phyloP scores from a whole-genome alignment of 441 rosid species.

The Hypseocharis bilobata region DNA sequence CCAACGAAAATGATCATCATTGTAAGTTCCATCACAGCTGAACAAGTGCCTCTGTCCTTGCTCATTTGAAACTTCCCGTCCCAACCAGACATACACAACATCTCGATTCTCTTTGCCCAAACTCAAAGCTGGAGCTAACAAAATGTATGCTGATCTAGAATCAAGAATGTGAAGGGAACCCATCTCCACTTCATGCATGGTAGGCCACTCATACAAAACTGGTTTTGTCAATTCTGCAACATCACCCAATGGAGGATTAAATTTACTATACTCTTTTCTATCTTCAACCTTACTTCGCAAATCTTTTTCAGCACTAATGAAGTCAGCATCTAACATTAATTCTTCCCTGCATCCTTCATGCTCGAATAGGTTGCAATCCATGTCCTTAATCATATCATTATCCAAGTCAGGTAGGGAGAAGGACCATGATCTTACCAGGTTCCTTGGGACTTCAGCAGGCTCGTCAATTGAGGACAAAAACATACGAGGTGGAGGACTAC shows the following conservation, averaged over 20 bases:
- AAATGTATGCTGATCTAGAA: constrained; percentile 31
- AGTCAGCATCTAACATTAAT: constrained; percentile 32
- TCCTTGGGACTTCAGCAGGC: constrained; percentile 25
- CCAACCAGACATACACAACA: constrained; percentile 34
- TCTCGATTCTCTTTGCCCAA: constrained; percentile 13
- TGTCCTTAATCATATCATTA: constrained; percentile 33
- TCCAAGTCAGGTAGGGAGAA: constrained; percentile 37
- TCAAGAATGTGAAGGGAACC: constrained; percentile 22
- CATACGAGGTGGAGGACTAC: constrained; percentile 55
- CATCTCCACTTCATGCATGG: constrained; percentile 26
- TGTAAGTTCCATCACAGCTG: constrained; percentile 10
- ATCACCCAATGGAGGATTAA: constrained; percentile 11
- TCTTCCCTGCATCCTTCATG: constrained; percentile 28
- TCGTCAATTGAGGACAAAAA: constrained; percentile 36
- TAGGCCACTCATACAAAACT: constrained; percentile 35
- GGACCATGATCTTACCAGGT: constrained; percentile 41
- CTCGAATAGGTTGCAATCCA: constrained; percentile 21
- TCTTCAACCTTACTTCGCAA: constrained; percentile 21
- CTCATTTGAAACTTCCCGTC: constrained; percentile 14
- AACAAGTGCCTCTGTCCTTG: constrained; percentile 18
- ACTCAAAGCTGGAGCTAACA: constrained; percentile 25
- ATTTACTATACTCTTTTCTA: constrained; percentile 13
- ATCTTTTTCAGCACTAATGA: constrained; percentile 15
- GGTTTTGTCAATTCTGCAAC: constrained; percentile 15
- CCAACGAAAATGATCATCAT: constrained; percentile 22